Evolutionary conservation across 2,329 filamentous ascomycete species (phyloP), one percentile per base, ranked within the genome.

Genomic region (Fusarium palustre): DNA sequence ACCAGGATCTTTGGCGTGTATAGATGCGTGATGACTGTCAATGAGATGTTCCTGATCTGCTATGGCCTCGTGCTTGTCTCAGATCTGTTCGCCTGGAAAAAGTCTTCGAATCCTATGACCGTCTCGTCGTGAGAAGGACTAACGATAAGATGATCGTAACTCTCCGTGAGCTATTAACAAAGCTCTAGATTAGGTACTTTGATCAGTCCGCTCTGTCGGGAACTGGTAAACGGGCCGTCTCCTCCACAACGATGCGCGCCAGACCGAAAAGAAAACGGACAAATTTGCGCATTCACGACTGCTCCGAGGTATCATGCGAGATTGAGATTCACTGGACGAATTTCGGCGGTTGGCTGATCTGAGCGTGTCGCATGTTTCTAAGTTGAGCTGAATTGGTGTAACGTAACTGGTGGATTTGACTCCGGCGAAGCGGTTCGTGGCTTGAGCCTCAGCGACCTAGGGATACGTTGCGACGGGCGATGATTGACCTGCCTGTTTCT

Each of bases 151-250:
- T 49, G 50, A 64, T 28, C 34, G 38, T 52, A 39, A 58, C 36
- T 47, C 48, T 48, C 58, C 31, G 20, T 20, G 36, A 56, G 48
- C 48, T 47, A 39, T 41, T 20, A 33, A 11, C 16, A 25, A 42
- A 30, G 50, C 41, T 65, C 50, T 64, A 64, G 59, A 64, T 64
- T 43, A n/a, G n/a, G n/a, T n/a, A 34, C 50, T 48, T 48, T 55
- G 36, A 48, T 42, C 22, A 28, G 41, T 52, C 38, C 48, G 53
- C 38, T 60, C 11, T 45, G 50, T 64, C 30, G 46, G 55, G 42
- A 33, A 15, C 49, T 69, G 47, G 45, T 28, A 69, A 69, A 70
- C 66, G 67, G 67, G 43, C 67, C 66, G 66, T 69, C 62, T 69
- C 46, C 24, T 52, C 62, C 53, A 55, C 65, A 48, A 34, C 56